Base-by-base conservation (phyloP, 2,329 filamentous ascomycete species). In the Sporothrix luriei region DNA sequence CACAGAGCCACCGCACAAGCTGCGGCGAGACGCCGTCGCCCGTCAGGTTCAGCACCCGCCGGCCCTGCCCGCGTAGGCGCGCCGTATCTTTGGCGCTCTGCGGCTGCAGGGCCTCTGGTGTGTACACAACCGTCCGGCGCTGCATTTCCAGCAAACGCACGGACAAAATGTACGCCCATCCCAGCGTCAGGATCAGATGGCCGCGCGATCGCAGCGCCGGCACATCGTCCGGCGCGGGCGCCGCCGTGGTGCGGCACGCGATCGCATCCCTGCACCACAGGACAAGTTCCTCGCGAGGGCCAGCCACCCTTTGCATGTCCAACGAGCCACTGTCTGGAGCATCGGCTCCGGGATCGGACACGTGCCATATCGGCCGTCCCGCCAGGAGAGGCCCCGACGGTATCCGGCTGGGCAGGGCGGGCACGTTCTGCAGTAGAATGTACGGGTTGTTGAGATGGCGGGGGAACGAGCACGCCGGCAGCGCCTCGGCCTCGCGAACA, bases 161-260 rank as follows among this genome's bases (percentile, higher is more conserved):
- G 33, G 70, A 72, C 16, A 72, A 40, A 24, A 71, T 71, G 55
- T 72, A 72, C 29, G 70, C 68, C 71, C 70, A 72, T 26, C 70
- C 69, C 21, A 71, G 57, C 24, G 61, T 69, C 54, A 71, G 52
- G 29, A 71, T 67, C 65, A 61, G 21, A 24, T 70, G 66, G 21
- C 64, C 70, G 16, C 64, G 66, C 57, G 69, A 69, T 33, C 40
- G 59, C 3, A 64, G 33, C 11, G 43, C 59, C 21, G n/a, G 59
- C 19, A 16, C 13, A 46, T 52, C 19, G 14, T 33, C 26, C 64
- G 33, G 13, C 29, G 49, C 2, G 49, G n/a, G 49, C 51, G 29
- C 64, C 52, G 64, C 29, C 49, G 64, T 11, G 26, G 49, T 66
- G 64, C 64, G 64, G 64, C 64, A 66, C n/a, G 64, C 29, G 4